Conservation (phyloP, 2,329 filamentous ascomycete genomes). For the Exutisphaerella laricina region DNA sequence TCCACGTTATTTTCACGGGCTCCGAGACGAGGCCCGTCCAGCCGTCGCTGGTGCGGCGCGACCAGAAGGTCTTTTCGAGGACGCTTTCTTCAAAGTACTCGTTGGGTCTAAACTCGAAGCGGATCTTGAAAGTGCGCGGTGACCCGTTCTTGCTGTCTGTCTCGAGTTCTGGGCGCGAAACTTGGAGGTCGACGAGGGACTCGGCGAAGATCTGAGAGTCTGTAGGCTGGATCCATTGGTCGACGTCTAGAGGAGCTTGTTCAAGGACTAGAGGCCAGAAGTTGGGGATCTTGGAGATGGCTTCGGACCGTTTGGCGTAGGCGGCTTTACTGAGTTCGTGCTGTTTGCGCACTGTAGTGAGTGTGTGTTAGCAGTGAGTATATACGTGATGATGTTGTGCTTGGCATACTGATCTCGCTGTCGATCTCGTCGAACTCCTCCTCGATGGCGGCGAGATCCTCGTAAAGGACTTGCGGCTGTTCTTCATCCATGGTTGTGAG, state of each 20-base stretch:
- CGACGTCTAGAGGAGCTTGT: conserved; percentile 76
- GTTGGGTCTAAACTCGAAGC: conserved; percentile 74
- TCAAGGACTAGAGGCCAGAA: conserved; percentile 97
- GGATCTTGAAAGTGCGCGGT: conserved; percentile 72
- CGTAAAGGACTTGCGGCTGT: conserved; percentile 53
- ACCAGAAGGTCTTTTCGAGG: conserved; percentile 90
- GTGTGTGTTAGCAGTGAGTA: conserved; percentile 9
- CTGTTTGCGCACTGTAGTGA: conserved; percentile 43
- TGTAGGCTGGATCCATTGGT: conserved; percentile 77
- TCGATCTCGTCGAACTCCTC: conserved; percentile 79
- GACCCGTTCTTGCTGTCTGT: conserved; percentile 43
- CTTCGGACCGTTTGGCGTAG: conserved; percentile 67
- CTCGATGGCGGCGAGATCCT: conserved; percentile 74
- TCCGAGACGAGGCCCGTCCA: conserved; percentile 78
- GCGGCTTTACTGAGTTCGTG: conserved; percentile 62
- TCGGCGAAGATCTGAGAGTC: conserved; percentile 70
- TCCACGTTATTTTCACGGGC: conserved; percentile 81
- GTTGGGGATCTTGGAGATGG: conserved; percentile 68
- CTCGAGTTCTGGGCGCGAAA: conserved; percentile 75
- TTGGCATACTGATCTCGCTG: conserved; percentile 67
- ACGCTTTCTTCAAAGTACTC: conserved; percentile 72
- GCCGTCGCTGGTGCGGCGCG: conserved; percentile 61
- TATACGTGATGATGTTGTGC: neutral
- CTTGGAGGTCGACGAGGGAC: conserved; percentile 61
- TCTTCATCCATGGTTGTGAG: conserved; percentile 17